Base-by-base conservation (phyloP, 208 protist species). In the Trypanosoma theileri region DNA sequence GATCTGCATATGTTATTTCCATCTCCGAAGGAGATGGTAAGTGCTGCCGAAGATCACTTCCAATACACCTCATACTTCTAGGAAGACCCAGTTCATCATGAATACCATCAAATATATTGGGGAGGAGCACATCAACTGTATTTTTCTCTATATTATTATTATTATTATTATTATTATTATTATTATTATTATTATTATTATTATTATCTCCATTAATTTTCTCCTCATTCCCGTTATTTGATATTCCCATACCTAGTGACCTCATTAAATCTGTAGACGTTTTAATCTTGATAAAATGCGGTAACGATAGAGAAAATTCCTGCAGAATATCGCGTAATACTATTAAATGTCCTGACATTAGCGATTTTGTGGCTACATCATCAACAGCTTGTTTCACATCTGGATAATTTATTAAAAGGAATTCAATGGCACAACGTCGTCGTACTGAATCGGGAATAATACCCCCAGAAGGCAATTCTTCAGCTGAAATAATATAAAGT, bases 21-120 rank as follows among this genome's bases (percentile, higher is more conserved):
- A 50, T 28, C 7, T 50, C 19, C 19, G 24, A 16, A 64, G 31
- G 21, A 53, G 21, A 21, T 10, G 24, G 52, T 12, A 57, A 19
- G 26, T 21, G 31, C 13, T 26, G 26, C n/a, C 35, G 55, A 16
- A 65, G 51, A 3, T 60, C 42, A 22, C 17, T 26, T 10, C 66
- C 73, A 26, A 75, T 56, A 35, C 53, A 62, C 2, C 69, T 22
- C 19, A 45, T 19, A 17, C 75, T 64, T 24, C 78, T 81, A 21
- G 84, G 77, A 56, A 94, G 65, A 26, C 83, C 82, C n/a, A 91
- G 59, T 51, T 94, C 88, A 19, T 78, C 73, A 73, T 89, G 83
- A 51, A 89, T 73, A 4, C 81, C 81, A 41, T 79, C 78, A 57
- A 92, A 80, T 35, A 74, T 44, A 24, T 78, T 71, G 3, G 17